phyloP scores from a whole-genome alignment of 768 basidiomycete species.

The Pleurotus salmoneostramineus region DNA sequence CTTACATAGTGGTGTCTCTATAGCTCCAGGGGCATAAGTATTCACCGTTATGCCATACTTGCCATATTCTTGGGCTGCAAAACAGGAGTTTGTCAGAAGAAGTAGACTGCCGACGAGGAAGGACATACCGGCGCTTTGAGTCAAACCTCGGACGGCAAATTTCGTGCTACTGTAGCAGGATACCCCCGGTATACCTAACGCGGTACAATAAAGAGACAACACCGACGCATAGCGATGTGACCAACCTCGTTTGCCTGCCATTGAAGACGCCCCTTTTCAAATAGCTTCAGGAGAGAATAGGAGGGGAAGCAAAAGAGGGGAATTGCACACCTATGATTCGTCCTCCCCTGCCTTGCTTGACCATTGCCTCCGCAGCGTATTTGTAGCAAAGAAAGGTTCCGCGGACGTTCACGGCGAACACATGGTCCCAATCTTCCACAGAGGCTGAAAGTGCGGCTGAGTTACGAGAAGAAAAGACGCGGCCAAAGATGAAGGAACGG shows the following conservation, averaged over 20 bases:
- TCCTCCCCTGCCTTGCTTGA: conserved; percentile 15
- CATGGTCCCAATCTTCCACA: conserved; percentile 22
- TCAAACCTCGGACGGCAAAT: conserved; percentile 37
- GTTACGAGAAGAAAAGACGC: not conserved
- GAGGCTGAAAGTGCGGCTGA: conserved; percentile 10
- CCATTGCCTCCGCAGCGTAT: conserved; percentile 28
- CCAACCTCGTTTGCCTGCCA: conserved; percentile 33
- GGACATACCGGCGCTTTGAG: conserved; percentile 18
- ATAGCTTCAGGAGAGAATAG: not conserved
- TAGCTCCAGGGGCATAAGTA: conserved; percentile 22
- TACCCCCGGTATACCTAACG: conserved; percentile 9
- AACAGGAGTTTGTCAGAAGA: not conserved
- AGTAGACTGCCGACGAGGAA: not conserved
- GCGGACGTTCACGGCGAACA: conserved; percentile 23
- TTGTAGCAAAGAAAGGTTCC: conserved; percentile 29
- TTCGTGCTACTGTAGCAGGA: conserved; percentile 29
- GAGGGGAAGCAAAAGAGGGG: not conserved
- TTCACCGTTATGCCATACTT: conserved; percentile 26
- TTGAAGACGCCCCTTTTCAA: conserved; percentile 23
- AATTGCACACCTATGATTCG: conserved; percentile 7
- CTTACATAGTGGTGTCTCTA: not conserved
- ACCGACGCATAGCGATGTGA: not conserved
- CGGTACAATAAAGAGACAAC: not conserved
- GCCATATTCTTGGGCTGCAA: conserved; percentile 18
- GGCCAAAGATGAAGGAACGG: not conserved